Evolutionary conservation across 805 yeast species (phyloP), one percentile per base, ranked within the genome.

Genomic region (Peterozyma toletana): DNA sequence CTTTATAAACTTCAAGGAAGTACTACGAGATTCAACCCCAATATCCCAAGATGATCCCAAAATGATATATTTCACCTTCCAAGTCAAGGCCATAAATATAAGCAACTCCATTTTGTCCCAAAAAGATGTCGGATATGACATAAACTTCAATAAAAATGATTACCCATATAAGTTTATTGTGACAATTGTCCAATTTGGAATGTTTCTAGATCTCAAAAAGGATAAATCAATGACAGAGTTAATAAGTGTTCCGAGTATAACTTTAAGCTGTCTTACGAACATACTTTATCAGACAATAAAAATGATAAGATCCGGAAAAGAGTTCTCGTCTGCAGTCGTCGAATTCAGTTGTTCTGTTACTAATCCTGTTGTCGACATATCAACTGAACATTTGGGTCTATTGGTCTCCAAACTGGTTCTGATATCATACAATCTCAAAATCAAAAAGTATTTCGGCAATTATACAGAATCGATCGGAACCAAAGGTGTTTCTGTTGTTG

Each of bases 91-190:
- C 3, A 16, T 53, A 6, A 49, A 46, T 2, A 37, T 50, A 4
- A 48, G 45, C 40, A 34, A 54, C 11, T 43, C 55, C 2, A 48
- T 48, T 13, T 37, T 59, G 11, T 46, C 42, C 33, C 39, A 43
- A 5, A 53, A 50, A 38, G 54, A 56, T 45, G 64, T 78, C 2
- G 80, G 81, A 2, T 75, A 60, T 49, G 76, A 74, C 35, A 50
- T 75, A 11, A 46, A 60, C 14, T 75, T 65, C 43, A 55, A 56
- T 3, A 60, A 62, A 30, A 55, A 58, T 4, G 79, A 75, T 44
- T 59, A 56, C 15, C 80, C 80, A 1, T 53, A 65, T 21, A 70
- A 67, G 40, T 44, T 63, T 27, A 58, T 67, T 10, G 33, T 60
- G 9, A 64, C 70, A 9, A 41, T 70, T n/a, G 60, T 73, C 14